These are phyloP conservation scores for Hortaea sp. DNA, from an alignment of 2,329 filamentous ascomycete genomes.

Conservation along the genomic window DNA sequence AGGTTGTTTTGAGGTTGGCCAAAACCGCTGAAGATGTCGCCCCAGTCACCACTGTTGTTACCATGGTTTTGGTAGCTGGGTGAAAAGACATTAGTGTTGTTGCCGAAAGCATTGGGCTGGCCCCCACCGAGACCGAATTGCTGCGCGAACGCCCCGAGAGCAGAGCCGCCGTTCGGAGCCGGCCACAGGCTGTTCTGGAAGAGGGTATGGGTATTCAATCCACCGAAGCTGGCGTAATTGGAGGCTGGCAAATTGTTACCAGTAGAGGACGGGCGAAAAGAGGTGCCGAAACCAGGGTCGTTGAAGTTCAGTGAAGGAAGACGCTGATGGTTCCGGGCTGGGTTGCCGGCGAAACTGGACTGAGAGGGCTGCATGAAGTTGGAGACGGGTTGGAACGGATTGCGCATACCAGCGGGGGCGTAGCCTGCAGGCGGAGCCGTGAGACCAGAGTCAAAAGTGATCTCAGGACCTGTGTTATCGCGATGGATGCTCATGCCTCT, in stretches of 20 bases:
- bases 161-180: constrained; percentile 3
- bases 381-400: neutral
- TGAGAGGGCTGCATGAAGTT: neutral
- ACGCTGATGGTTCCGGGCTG: constrained; percentile 2
- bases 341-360: neutral
- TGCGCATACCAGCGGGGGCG: constrained; percentile 3
- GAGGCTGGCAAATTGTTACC: neutral
- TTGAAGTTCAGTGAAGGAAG: constrained; percentile 7
- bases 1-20: neutral
- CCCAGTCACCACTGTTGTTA: constrained; percentile 1
- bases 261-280: constrained; percentile 5
- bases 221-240: constrained; percentile 6
- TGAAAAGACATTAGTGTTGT: neutral
- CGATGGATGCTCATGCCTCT: constrained; percentile 33
- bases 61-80: neutral
- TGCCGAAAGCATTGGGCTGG: neutral
- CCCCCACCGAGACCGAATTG: constrained; percentile 3
- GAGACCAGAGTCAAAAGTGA: constrained; percentile 16
- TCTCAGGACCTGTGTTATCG: constrained; percentile 27
- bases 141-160: constrained; percentile 6
- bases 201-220: constrained; percentile 4
- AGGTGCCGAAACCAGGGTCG: constrained; percentile 4
- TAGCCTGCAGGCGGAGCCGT: neutral
- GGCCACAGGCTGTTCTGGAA: constrained; percentile 6
- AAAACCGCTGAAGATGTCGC: constrained; percentile 10